Conservation (phyloP, 768 basidiomycete species). For the Candolleomyces aberdarensis region DNA sequence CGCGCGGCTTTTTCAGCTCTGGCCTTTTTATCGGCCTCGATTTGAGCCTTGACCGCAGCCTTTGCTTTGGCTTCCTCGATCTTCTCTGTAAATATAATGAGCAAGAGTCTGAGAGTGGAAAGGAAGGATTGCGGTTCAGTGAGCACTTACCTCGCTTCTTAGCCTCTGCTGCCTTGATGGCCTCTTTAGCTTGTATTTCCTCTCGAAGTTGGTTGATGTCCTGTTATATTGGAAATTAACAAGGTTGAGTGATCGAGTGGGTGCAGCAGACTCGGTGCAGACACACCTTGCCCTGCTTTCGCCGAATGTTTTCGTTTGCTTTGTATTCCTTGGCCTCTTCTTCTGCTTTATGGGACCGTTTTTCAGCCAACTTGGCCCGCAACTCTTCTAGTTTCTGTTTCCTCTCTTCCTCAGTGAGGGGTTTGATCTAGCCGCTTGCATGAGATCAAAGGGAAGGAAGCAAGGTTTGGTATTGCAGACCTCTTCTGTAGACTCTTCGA, state of each 20-base stretch:
- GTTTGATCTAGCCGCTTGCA: slow-evolving; percentile 65
- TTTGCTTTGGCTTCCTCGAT: slow-evolving; percentile 82
- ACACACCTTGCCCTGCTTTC: slow-evolving; percentile 80
- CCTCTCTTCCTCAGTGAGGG: slow-evolving; percentile 94
- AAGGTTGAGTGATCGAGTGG: neutral
- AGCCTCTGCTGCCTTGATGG: slow-evolving; percentile 78
- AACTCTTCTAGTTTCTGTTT: slow-evolving; percentile 77
- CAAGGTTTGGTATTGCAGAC: slow-evolving; percentile 30
- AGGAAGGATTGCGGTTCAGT: neutral
- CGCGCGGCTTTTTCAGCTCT: slow-evolving; percentile 85
- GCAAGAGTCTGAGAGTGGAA: neutral
- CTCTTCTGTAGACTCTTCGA: slow-evolving; percentile 95
- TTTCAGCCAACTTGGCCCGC: slow-evolving; percentile 73
- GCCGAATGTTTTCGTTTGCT: slow-evolving; percentile 72
- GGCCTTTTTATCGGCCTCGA: slow-evolving; percentile 79
- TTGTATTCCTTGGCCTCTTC: slow-evolving; percentile 72
- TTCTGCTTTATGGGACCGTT: slow-evolving; percentile 68
- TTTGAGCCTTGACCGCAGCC: slow-evolving; percentile 88
- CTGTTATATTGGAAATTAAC: slow-evolving; percentile 30
- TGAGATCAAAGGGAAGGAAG: neutral
- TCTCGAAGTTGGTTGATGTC: slow-evolving; percentile 74
- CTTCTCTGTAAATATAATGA: slow-evolving; percentile 59
- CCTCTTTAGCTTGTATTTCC: slow-evolving; percentile 73
- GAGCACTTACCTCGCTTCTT: slow-evolving; percentile 63
- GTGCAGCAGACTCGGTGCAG: neutral